These are phyloP conservation scores for Cytauxzoon felis DNA, from an alignment of 169 alveolate species.

Conservation along the genomic window DNA sequence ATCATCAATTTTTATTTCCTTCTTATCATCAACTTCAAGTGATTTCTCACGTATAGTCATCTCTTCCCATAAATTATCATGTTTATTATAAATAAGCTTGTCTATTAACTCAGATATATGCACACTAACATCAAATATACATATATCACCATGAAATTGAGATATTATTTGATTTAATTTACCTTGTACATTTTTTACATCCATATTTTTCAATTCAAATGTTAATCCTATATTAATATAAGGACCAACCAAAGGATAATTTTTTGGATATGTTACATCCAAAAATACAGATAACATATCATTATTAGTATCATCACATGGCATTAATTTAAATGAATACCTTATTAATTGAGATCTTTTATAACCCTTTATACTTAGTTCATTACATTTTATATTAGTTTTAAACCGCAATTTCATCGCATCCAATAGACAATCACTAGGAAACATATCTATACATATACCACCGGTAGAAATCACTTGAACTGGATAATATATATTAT, in stretches of 20 bases:
- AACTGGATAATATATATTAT: conserved; percentile 57
- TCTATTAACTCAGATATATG: conserved; percentile 19
- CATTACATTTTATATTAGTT: conserved; percentile 26
- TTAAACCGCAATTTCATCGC: conserved; percentile 1
- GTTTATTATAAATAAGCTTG: conserved; percentile 6
- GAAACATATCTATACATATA: conserved; percentile 7
- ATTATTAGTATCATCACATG: conserved; percentile 5
- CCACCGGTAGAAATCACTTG: conserved; percentile 19
- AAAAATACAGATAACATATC: conserved; percentile 23
- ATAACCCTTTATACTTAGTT: conserved; percentile 2
- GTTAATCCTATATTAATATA: conserved; percentile 30
- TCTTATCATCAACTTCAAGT: not conserved
- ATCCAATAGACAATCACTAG: conserved; percentile 38
- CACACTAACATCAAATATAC: conserved; percentile 37
- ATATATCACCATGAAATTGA: conserved; percentile 18
- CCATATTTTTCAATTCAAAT: conserved; percentile 15
- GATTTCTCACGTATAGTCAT: conserved; percentile 27
- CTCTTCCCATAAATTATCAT: conserved; percentile 42
- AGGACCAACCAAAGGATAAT: conserved; percentile 37
- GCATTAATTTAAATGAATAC: conserved; percentile 31
- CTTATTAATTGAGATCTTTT: conserved; percentile 28
- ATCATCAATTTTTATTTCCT: not conserved
- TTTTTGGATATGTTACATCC: conserved; percentile 54
- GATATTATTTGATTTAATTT: not conserved
- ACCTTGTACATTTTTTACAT: not conserved